phyloP scores from a whole-genome alignment of 441 rosid species.

The California macrophylla region DNA sequence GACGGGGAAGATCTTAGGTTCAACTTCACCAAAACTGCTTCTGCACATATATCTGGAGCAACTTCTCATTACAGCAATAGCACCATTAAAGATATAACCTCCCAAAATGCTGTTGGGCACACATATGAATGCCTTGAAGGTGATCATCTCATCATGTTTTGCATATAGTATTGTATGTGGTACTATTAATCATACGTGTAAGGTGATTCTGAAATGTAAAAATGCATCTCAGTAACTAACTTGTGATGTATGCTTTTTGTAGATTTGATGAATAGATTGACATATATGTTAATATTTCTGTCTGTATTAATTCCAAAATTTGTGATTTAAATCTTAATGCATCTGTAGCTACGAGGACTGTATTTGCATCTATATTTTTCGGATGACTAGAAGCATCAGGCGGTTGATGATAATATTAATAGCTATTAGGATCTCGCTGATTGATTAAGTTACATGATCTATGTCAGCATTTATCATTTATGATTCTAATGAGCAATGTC shows the following conservation, averaged over 20 bases:
- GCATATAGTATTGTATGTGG: background rate
- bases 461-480: background rate
- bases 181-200: background rate
- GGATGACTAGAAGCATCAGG: background rate
- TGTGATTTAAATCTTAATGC: background rate
- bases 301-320: background rate
- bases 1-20: constrained; percentile 15
- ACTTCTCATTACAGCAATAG: constrained; percentile 14
- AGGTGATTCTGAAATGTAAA: background rate
- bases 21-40: constrained; percentile 11
- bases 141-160: constrained; percentile 11
- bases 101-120: constrained; percentile 13
- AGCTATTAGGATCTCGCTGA: background rate
- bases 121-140: constrained; percentile 19
- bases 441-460: background rate
- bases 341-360: background rate
- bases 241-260: background rate
- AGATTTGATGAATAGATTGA: background rate
- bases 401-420: background rate
- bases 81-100: constrained; percentile 13
- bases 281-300: background rate
- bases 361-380: background rate
- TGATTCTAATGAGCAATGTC: background rate
- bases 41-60: constrained; percentile 19
- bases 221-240: background rate